These are phyloP conservation scores for Colletotrichum tropicale DNA, from an alignment of 2,329 filamentous ascomycete species.

Conservation along the genomic window DNA sequence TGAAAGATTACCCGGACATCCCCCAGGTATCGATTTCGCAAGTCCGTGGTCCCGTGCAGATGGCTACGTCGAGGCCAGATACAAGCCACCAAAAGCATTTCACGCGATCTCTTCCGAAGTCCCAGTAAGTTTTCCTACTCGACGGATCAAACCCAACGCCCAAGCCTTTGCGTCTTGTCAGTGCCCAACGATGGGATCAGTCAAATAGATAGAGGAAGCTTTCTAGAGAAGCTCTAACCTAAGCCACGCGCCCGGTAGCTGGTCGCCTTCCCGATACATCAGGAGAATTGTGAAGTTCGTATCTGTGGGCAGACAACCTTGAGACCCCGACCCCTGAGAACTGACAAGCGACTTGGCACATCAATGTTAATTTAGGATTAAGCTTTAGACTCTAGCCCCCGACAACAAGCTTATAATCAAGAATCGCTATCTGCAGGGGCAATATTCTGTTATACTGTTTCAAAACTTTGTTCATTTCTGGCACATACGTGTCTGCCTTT, in stretches of 20 bases:
- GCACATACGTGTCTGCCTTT: conserved; percentile 13
- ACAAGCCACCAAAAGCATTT: neutral
- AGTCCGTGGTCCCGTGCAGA: neutral
- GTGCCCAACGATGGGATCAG: neutral
- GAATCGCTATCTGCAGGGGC: neutral
- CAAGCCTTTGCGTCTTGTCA: neutral
- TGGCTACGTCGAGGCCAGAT: neutral
- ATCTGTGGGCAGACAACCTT: neutral
- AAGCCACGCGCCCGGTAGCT: neutral
- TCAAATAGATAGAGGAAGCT: neutral
- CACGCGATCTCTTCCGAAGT: neutral
- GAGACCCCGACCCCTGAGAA: neutral
- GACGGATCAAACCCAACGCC: neutral
- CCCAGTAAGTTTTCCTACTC: neutral
- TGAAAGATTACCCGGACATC: neutral
- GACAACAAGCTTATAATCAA: neutral
- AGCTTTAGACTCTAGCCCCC: neutral
- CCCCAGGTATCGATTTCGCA: neutral
- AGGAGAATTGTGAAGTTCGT: neutral
- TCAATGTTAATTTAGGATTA: neutral
- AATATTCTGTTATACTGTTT: neutral
- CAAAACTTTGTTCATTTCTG: neutral
- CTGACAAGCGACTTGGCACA: neutral
- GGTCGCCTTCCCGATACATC: neutral
- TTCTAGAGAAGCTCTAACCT: neutral